Evolutionary conservation across 305 asterid genomes (phyloP).

Genomic region (Fraxinus platypoda): DNA sequence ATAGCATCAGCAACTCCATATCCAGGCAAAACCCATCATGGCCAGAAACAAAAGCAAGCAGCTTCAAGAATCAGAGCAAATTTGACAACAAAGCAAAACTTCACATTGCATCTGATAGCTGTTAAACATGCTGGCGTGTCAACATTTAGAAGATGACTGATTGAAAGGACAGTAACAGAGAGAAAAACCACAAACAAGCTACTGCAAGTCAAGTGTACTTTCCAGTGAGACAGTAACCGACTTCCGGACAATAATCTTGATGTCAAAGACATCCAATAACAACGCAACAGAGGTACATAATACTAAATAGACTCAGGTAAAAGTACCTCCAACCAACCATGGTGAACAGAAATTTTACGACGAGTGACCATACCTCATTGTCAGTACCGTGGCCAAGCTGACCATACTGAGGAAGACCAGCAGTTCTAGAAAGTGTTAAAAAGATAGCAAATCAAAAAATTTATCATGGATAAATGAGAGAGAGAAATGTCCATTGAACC

Average conservation of each 20-base stretch:
- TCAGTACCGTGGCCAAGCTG: conserved; percentile 97
- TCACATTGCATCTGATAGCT: neutral
- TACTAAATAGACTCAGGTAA: neutral
- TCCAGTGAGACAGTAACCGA: neutral
- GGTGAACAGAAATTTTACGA: conserved; percentile 1
- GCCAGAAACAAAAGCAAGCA: neutral
- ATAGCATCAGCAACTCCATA: neutral
- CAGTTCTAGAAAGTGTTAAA: conserved; percentile 59
- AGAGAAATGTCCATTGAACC: neutral
- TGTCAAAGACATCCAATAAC: conserved; percentile 2
- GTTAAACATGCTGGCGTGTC: neutral
- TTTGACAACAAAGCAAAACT: neutral
- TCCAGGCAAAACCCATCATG: neutral
- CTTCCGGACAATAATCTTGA: neutral
- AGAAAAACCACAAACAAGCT: neutral
- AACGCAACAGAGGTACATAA: neutral
- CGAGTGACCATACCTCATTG: conserved; percentile 66
- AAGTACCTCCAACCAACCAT: neutral
- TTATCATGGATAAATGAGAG: conserved; percentile 18
- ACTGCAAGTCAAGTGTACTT: neutral
- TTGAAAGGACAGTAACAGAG: neutral
- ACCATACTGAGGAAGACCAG: conserved; percentile 98
- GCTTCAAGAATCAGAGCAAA: neutral
- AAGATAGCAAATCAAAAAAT: conserved; percentile 31
- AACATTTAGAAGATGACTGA: neutral